Conservation (phyloP, 2,329 filamentous ascomycete species). For the Fusarium setosum region DNA sequence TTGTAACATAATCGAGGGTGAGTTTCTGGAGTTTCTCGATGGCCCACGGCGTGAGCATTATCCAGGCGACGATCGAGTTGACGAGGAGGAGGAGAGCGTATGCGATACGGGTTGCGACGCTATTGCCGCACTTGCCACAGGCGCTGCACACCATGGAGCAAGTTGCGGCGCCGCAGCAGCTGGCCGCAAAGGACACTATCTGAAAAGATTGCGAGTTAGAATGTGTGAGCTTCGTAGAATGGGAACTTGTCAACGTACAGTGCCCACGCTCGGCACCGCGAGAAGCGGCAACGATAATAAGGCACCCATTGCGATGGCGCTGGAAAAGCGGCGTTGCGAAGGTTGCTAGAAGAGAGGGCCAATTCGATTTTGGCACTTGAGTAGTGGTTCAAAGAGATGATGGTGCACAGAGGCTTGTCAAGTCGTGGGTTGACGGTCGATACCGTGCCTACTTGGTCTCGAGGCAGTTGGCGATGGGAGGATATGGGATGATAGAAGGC, state of each 20-base stretch:
- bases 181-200: constrained; percentile 83
- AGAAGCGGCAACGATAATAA: constrained; percentile 90
- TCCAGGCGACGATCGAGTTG: constrained; percentile 98
- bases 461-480: constrained; percentile 3
- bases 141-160: constrained; percentile 96
- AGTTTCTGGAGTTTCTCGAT: constrained; percentile 94
- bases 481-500: constrained; percentile 33
- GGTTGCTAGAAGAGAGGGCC: neutral
- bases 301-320: constrained; percentile 77
- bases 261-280: constrained; percentile 86
- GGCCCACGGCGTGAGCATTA: constrained; percentile 99
- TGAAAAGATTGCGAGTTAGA: constrained; percentile 50
- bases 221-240: neutral
- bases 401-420: neutral
- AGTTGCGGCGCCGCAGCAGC: constrained; percentile 95
- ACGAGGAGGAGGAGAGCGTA: constrained; percentile 94
- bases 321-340: too few species aligned
- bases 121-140: constrained; percentile 96
- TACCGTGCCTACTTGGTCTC: neutral
- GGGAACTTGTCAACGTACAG: constrained; percentile 68
- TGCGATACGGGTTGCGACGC: constrained; percentile 95
- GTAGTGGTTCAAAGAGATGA: neutral
- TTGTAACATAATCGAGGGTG: constrained; percentile 95
- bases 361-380: neutral
- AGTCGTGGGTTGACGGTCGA: neutral